Conservation (phyloP, 139 green algal species). For the Astrephomene gubernaculifera region DNA sequence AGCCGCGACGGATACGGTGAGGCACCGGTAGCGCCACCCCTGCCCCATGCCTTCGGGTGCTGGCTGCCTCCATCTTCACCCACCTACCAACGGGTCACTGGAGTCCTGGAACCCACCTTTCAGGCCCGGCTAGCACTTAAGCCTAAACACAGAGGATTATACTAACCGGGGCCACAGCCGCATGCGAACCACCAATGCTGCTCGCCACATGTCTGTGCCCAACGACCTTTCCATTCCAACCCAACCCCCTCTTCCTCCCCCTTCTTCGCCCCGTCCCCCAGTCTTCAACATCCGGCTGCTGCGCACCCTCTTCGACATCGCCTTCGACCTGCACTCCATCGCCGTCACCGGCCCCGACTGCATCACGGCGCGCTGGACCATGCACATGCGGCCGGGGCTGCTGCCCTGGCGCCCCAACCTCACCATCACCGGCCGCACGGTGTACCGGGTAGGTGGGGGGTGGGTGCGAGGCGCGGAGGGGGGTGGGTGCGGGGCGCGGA, state of each 20-base stretch:
- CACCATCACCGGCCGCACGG: slow-evolving; percentile 61
- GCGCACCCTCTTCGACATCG: slow-evolving; percentile 67
- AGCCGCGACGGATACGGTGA: slow-evolving; percentile 53
- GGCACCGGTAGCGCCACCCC: neutral
- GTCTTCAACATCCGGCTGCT: slow-evolving; percentile 49
- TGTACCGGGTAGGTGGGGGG: slow-evolving; percentile 50
- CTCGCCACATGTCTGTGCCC: no score
- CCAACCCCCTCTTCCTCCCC: neutral
- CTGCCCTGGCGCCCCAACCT: slow-evolving; percentile 65
- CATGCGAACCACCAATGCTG: no score
- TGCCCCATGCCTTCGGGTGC: neutral
- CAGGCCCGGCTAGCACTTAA: no score
- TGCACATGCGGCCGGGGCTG: slow-evolving; percentile 55
- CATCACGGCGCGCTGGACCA: slow-evolving; percentile 66
- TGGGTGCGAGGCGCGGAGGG: neutral
- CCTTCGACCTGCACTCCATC: slow-evolving; percentile 66
- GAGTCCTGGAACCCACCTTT: no score
- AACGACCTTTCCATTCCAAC: neutral
- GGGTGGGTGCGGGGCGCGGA: neutral
- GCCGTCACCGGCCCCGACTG: slow-evolving; percentile 47
- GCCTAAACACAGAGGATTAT: no score
- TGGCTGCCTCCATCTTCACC: neutral
- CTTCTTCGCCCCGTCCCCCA: neutral
- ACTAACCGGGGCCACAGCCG: no score
- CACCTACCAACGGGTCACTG: no score